Base-by-base conservation (phyloP, 179 eudicot species). In the Pouteria campechiana region DNA sequence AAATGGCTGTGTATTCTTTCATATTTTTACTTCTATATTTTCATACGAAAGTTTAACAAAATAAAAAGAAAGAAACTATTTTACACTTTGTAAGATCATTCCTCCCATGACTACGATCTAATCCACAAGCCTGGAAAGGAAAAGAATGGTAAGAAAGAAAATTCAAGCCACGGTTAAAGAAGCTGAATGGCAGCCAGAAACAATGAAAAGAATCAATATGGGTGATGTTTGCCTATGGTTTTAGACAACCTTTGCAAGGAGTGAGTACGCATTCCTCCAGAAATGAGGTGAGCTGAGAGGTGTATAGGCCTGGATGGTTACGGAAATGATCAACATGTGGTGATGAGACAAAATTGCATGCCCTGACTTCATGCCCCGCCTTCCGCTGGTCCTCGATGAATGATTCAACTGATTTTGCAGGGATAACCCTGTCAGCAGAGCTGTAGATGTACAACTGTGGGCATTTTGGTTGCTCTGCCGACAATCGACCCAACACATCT, bases 321-420 rank as follows among this genome's bases (percentile, higher is more conserved):
- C 95, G 72, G 57, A 79, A 85, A 63, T 90, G 98, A 70, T 90
- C 98, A 5, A 90, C 98, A 50, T 90, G 98, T 1, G 98, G 98
- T 3, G 98, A 76, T 18, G 90, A 74, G 23, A 81, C 55, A 51
- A 90, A 90, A 58, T 90, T 72, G 65, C 98, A 90, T 21, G 98
- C 67, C 55, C 82, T 69, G 44, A 90, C 98, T 64, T 76, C 78
- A 15, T 32, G 95, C 44, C 95, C 95, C 44, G 52, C 68, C 43
- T 47, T 76, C 23, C 79, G 72, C 46, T 90, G 98, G 53, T 68
- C 72, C 45, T 73, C 75, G 34, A 90, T 75, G 57, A 90, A 90
- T 20, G 95, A 69, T 54, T 90, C 90, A 14, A 90, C 95, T 1
- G 67, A 79, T 5, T 52, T 61, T 17, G 78, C 77, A 4, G 95